Evolutionary conservation across 2,329 filamentous ascomycete species (phyloP), one percentile per base, ranked within the genome.

Genomic region (Celoporthe dispersa): DNA sequence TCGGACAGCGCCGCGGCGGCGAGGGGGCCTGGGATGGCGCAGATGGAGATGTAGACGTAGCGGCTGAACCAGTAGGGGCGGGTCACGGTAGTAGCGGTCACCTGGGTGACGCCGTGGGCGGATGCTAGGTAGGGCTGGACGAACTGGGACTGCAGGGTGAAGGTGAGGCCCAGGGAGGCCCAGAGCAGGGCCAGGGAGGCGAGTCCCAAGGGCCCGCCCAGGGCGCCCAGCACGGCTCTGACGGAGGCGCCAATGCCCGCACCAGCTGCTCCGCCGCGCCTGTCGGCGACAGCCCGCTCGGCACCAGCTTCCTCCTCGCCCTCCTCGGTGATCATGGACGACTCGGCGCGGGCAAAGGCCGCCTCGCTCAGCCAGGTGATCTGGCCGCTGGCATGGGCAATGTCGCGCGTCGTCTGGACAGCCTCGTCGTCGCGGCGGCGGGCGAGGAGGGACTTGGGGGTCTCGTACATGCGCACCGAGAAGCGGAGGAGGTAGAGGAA

Each of bases 291-390:
- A 14, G 44, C 7, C 22, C 44, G 44, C 19, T 51, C 62, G 25
- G 19, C 33, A 44, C 16, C 33, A 11, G 11, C 33, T 6, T 66
- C 44, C 2, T 33, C 64, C 9, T 39, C 64, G 2, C 31, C 48
- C 22, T 66, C 64, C 33, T 55, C 64, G 9, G 25, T 66, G 64
- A 59, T 66, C 64, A 66, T 39, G 64, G 64, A 55, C 33, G 64
- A 57, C 22, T 66, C 64, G 19, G 59, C 64, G 31, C 64, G 64
- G 12, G 64, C 64, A 39, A 66, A 59, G 31, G 64, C 48, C 33
- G 64, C 64, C 64, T 66, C 64, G 64, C 31, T 66, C 31, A 66
- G 64, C 64, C 64, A 66, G 44, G 64, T 66, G 64, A 59, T 66
- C 22, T 59, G 53, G 7, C 53, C 31, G 31, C 28, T 66, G 44